phyloP scores from a whole-genome alignment of 2,329 filamentous ascomycete genomes.

The Graphium sp. region DNA sequence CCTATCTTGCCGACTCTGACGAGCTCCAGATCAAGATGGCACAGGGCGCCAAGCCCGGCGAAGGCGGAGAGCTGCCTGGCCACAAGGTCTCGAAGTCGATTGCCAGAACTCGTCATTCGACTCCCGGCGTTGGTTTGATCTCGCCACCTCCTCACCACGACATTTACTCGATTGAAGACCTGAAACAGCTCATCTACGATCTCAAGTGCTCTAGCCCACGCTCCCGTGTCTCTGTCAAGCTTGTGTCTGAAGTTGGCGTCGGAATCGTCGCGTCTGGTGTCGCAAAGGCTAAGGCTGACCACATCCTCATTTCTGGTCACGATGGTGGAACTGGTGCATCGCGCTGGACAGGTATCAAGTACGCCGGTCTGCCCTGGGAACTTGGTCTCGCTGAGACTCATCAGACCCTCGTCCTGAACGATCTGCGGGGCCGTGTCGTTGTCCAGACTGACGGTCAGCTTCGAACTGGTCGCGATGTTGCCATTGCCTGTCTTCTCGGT shows the following conservation, averaged over 20 bases:
- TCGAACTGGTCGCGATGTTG: conserved; percentile 81
- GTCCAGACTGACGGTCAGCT: conserved; percentile 95
- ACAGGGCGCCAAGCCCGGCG: conserved; percentile 92
- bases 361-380: conserved; percentile 93
- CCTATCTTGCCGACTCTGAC: conserved; percentile 87
- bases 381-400: conserved; percentile 92
- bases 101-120: conserved; percentile 87
- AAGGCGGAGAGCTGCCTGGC: conserved; percentile 90
- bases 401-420: conserved; percentile 89
- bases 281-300: conserved; percentile 91
- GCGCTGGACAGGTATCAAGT: conserved; percentile 97
- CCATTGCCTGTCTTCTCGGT: conserved; percentile 84
- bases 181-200: conserved; percentile 97
- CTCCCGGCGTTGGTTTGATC: conserved; percentile 88
- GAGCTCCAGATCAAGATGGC: conserved; percentile 99
- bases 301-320: conserved; percentile 92
- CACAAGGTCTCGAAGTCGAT: conserved; percentile 95
- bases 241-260: conserved; percentile 92
- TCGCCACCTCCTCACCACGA: conserved; percentile 94
- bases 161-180: conserved; percentile 95
- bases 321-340: conserved; percentile 95
- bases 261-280: conserved; percentile 96
- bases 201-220: conserved; percentile 92
- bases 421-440: conserved; percentile 85
- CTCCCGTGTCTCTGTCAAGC: conserved; percentile 85